Base-by-base conservation (phyloP, 306 rosid genomes). In the barrel medic (Medicago truncatula) region DNA sequence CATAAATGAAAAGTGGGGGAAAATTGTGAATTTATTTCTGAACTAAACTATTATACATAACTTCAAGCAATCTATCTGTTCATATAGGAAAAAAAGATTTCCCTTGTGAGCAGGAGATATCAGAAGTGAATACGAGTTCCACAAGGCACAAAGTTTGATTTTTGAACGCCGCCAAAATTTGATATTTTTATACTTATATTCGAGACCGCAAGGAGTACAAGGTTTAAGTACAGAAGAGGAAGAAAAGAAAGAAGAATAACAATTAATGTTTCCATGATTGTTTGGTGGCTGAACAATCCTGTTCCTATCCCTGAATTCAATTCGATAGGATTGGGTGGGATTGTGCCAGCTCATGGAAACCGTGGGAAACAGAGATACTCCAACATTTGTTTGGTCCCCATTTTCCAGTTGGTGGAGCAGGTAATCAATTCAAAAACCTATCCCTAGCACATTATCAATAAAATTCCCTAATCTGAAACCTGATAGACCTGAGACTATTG, bases 31-130 rank as follows among this genome's bases (percentile, higher is more conserved):
- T n/a, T 61, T 63, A 62, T 74, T 36, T 40, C 68, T 49, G 23
- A 61, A 67, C 28, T 25, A 56, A 74, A 78, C 34, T 47, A 40
- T 64, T 16, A 77, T 20, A 54, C 41, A 73, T 57, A 58, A 80
- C 39, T 44, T 57, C 58, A 47, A 69, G 67, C 63, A 77, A 77
- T 56, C 5, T 62, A 67, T 15, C 36, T 14, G 31, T 65, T 76
- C 40, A 63, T 34, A 46, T 52, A 69, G 67, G 50, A 79, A 64
- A 70, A 34, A 75, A 68, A 34, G 54, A 8, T 57, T 44, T 63
- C 71, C 74, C 49, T 39, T 41, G 3, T 21, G 76, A 64, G 43
- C 54, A 57, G 66, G 44, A 69, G 31, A 41, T 57, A 34, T 49
- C 17, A 23, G 63, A 75, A 61, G 36, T 56, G 49, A 58, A 67